Conservation (phyloP, 441 rosid genomes). For the Populus hybrid region DNA sequence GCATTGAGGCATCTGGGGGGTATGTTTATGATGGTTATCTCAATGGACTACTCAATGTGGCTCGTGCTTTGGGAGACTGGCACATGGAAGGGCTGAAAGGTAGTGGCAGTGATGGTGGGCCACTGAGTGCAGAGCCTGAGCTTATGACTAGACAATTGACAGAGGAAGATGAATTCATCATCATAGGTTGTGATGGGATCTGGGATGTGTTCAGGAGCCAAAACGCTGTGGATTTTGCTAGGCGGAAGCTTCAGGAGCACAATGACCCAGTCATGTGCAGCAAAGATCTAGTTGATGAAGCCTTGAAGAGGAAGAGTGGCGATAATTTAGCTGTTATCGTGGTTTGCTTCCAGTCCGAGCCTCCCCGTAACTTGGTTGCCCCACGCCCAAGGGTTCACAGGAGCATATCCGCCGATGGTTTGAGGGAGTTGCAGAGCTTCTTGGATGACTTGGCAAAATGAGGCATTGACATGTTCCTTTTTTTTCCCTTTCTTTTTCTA, state of each 20-base stretch:
- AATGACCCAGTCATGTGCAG: conserved; percentile 72
- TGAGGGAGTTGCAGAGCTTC: conserved; percentile 67
- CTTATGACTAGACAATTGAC: conserved; percentile 50
- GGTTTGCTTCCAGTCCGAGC: conserved; percentile 65
- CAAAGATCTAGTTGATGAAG: conserved; percentile 75
- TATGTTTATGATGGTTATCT: conserved; percentile 65
- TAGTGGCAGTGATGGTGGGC: conserved; percentile 50
- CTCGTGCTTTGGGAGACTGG: conserved; percentile 87
- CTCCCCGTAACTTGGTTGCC: conserved; percentile 67
- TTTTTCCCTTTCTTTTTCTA: neutral
- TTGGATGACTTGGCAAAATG: conserved; percentile 50
- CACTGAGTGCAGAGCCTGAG: conserved; percentile 88
- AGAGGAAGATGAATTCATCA: conserved; percentile 78
- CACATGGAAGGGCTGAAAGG: conserved; percentile 81
- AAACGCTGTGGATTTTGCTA: conserved; percentile 88
- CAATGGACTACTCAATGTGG: conserved; percentile 70
- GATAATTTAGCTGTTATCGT: conserved; percentile 76
- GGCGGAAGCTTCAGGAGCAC: conserved; percentile 78
- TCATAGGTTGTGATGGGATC: conserved; percentile 80
- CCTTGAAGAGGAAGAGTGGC: conserved; percentile 81
- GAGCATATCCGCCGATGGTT: conserved; percentile 72
- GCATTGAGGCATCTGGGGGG: conserved; percentile 80
- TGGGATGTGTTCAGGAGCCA: conserved; percentile 93
- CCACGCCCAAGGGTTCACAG: conserved; percentile 65
- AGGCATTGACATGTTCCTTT: conserved; percentile 30